Evolutionary conservation across 2,329 filamentous ascomycete genomes (phyloP).

Genomic region (Clarireedia sp.): DNA sequence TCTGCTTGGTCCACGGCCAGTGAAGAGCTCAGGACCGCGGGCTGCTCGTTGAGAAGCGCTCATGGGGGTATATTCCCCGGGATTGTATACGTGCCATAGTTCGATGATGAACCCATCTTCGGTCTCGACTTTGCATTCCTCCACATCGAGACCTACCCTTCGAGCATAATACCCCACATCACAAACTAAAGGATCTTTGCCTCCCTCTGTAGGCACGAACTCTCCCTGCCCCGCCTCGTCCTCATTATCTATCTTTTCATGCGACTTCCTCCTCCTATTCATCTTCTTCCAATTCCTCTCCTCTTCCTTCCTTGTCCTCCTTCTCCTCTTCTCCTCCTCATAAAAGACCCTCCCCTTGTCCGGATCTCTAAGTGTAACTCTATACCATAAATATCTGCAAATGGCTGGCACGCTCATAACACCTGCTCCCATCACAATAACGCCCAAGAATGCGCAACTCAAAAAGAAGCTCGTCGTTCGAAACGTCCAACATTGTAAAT

Average conservation of each 20-base stretch:
- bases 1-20: slow-evolving; percentile 33
- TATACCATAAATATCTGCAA: slow-evolving; percentile 41
- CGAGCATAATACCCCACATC: slow-evolving; percentile 82
- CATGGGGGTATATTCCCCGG: slow-evolving; percentile 57
- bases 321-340: slow-evolving; percentile 60
- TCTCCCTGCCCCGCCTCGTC: slow-evolving; percentile 35
- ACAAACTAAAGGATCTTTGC: slow-evolving; percentile 67
- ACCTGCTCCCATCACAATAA: slow-evolving; percentile 67
- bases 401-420: slow-evolving; percentile 56
- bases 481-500: slow-evolving; percentile 59
- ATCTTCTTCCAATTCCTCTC: slow-evolving; percentile 53
- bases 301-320: slow-evolving; percentile 46
- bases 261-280: slow-evolving; percentile 34
- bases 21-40: slow-evolving; percentile 57
- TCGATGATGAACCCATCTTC: slow-evolving; percentile 90
- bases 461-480: slow-evolving; percentile 63
- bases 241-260: slow-evolving; percentile 29
- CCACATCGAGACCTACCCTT: slow-evolving; percentile 78
- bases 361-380: slow-evolving; percentile 52
- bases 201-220: slow-evolving; percentile 70
- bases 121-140: slow-evolving; percentile 77
- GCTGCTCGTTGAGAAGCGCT: slow-evolving; percentile 41
- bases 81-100: slow-evolving; percentile 85
- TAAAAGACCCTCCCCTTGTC: slow-evolving; percentile 58
- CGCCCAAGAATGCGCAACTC: slow-evolving; percentile 66